Conservation (phyloP, 139 green algal genomes). For the Mesotaenium endlicherianum region DNA sequence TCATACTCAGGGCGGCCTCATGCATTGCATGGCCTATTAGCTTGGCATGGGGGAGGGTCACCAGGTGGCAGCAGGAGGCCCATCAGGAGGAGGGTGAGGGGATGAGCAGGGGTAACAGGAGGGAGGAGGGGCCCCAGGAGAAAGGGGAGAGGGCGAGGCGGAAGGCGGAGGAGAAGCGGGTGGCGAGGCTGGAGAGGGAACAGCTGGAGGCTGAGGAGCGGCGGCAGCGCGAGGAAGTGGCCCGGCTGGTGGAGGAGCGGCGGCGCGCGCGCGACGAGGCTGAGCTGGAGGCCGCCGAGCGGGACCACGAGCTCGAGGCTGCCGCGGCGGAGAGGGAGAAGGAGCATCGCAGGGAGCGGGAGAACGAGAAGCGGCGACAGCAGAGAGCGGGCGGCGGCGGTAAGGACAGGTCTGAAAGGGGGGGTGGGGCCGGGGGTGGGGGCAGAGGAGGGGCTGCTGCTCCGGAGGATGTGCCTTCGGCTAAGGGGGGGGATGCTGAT, state of each 20-base stretch:
- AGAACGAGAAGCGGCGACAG: neutral
- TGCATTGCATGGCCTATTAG: neutral
- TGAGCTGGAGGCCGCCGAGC: slow-evolving; percentile 15
- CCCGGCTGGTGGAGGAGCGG: slow-evolving; percentile 42
- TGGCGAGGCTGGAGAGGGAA: slow-evolving; percentile 22
- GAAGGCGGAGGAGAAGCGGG: slow-evolving; percentile 27
- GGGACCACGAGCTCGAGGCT: neutral
- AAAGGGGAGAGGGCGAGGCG: slow-evolving; percentile 1
- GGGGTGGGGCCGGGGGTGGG: neutral
- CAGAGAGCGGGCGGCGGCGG: neutral
- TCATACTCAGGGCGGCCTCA: too few relatives aligned
- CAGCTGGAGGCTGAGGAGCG: slow-evolving; percentile 34
- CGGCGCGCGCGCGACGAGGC: slow-evolving; percentile 22
- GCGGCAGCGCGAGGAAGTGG: slow-evolving; percentile 41
- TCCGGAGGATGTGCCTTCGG: too few relatives aligned
- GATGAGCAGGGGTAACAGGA: neutral
- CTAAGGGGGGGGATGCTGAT: too few relatives aligned
- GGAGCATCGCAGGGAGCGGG: neutral
- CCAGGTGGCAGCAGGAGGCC: neutral
- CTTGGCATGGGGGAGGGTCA: neutral
- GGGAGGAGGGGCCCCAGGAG: neutral
- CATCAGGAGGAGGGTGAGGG: slow-evolving; percentile 10
- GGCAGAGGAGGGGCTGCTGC: too few relatives aligned
- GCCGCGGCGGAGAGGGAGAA: neutral
- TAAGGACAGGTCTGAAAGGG: slow-evolving; percentile 12